Base-by-base conservation (phyloP, 768 basidiomycete genomes). In the Boletus bicolor region DNA sequence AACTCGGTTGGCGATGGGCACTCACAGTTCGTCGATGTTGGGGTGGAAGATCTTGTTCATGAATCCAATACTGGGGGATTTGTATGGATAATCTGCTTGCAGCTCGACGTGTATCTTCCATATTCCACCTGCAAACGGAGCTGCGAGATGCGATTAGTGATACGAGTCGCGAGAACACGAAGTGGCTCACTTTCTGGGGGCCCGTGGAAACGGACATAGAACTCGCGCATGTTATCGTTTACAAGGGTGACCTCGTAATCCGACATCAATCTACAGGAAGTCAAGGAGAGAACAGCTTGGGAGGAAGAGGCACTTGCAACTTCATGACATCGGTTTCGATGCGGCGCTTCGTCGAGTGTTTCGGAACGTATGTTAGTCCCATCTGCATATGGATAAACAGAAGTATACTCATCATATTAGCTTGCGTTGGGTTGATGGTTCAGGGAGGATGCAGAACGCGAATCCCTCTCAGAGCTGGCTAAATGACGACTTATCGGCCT, bases 41-140 rank as follows among this genome's bases (percentile, higher is more conserved):
- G 97, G 97, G 66, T 98, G 97, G 71, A 97, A 98, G 72, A 99
- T 98, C 88, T 98, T 98, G 83, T 99, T 99, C 93, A 97, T 95
- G 75, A 99, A 99, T 2, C 97, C 97, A 63, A 99, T 99, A 69
- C 92, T 94, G 6, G 97, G 97, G 30, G 93, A 96, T 75, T 98
- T 98, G 84, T 89, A 99, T 2, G 97, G 97, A 69, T 98, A 99
- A 73, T 97, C 93, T 61, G 98, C 93, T 24, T 96, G 97, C 21
- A 99, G 81, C 71, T 99, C 97, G 55, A 99, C 97, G 67, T 99
- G 97, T 57, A 99, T 95, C 82, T 96, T 97, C 97, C 97, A 99
- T 52, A 94, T 89, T 37, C 97, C 97, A 39, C 91, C 91, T n/a
- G 91, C 86, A 68, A 98, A 98, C 7, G 96, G 96, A 54, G 97